Base-by-base conservation (phyloP, 768 basidiomycete genomes). In the Rhizopogon vesiculosus region DNA sequence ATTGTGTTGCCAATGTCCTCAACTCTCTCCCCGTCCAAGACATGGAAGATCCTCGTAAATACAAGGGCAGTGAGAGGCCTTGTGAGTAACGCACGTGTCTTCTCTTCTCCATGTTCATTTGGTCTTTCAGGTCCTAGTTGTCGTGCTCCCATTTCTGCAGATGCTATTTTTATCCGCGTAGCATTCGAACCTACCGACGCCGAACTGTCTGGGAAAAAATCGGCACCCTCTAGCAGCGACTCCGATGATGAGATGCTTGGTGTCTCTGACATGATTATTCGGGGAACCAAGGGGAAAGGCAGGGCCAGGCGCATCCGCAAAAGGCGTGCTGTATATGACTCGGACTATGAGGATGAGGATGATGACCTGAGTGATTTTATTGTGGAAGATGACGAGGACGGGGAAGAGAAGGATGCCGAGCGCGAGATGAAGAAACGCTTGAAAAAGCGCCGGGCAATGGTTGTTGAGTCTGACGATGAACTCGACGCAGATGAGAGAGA, bases 181-280 rank as follows among this genome's bases (percentile, higher is more conserved):
- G 85, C 83, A 0, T 90, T 91, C 64, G 80, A 86, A 59, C 83
- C 86, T 5, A 73, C 78, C 6, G 78, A 82, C 40, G 69, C 69
- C 16, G 78, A 81, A n/a, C 67, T 78, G 18, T 40, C 29, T 56
- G 46, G 50, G 19, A 33, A 48, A 5, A 13, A n/a, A 19, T 41
- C 22, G 10, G 16, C 13, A 28, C 41, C 50, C 49, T 22, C 35
- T 38, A n/a, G 56, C 19, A 69, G 69, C 5, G 70, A 68, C 50
- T 67, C 66, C 9, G 72, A 73, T 52, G 60, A 66, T 12, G 72
- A 72, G 42, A 69, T 69, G 65, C 60, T 61, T n/a, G 69, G 70
- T 19, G 60, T 60, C 50, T 61, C 53, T 46, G 54, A 35, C 55
- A 62, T 42, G 56, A 63, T 33, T 39, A 55, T 28, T 53, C 49